Base-by-base conservation (phyloP, 2,329 filamentous ascomycete species). In the Neofusicoccum ribis region DNA sequence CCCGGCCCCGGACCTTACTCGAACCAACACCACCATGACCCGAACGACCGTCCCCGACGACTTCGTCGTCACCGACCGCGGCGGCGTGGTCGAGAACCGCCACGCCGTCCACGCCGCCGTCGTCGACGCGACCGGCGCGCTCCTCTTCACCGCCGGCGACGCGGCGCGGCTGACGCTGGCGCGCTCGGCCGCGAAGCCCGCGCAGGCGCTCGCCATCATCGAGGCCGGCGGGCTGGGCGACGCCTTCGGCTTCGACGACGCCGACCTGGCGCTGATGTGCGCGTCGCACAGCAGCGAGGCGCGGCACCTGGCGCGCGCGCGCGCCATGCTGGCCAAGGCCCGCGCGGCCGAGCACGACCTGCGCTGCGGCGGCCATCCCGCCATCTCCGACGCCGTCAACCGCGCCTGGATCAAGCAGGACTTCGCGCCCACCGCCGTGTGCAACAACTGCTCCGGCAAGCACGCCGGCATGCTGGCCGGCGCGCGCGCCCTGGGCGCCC, bases 361-460 rank as follows among this genome's bases (percentile, higher is more conserved):
- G 2, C 71, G 72, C 2, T 84, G 82, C 50, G 81, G 82, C 0
- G 79, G 79, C 0, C 81, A 83, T 65, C 66, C 75, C 5, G 39
- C 63, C 6, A 7, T 61, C 4, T 27, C 17, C n/a, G 34, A 61
- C 2, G 11, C 63, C 0, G 73, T 82, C 4, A 78, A 81, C 64
- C 69, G 70, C 0, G 66, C 52, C 0, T 84, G 81, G 81, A 77
- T 80, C 54, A 78, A 72, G 62, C 61, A 61, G 0, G 80, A 73
- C 1, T 79, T 77, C 50, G 69, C 65, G 0, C 81, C 81, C 0
- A 79, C 76, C 0, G 71, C 72, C 0, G 69, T 82, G 0, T 77
- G 73, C 56, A 83, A 79, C 60, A 83, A 83, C 65, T 84, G 81
- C 66, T 83, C 81, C 0, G 82, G 81, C 1, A 84, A 84, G 46